phyloP scores from a whole-genome alignment of 768 basidiomycete species.

The Auriscalpium orientale region DNA sequence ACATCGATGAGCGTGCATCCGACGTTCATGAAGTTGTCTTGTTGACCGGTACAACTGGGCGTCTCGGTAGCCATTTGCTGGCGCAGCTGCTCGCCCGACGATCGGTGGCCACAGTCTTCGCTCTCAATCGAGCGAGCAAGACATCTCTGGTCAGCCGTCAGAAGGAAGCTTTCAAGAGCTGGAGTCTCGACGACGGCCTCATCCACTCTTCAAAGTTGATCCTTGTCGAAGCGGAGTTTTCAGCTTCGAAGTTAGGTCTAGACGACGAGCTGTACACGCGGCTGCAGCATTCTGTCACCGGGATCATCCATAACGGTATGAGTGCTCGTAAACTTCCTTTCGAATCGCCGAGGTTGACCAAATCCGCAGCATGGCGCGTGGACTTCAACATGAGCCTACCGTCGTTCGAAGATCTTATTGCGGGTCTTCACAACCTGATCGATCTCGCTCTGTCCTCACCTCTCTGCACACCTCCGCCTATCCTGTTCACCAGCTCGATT shows the following conservation, averaged over 20 bases:
- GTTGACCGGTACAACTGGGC: slow-evolving; percentile 1
- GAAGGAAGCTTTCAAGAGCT: not conserved
- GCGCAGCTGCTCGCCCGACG: not conserved
- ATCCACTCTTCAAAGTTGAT: not conserved
- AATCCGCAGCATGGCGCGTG: slow-evolving; percentile 18
- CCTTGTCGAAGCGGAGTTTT: not conserved
- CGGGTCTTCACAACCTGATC: slow-evolving; percentile 17
- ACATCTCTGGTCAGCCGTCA: not conserved
- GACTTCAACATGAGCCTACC: slow-evolving; percentile 20
- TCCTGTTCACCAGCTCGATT: slow-evolving; percentile 21
- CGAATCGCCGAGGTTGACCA: slow-evolving; percentile 2
- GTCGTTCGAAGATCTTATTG: slow-evolving; percentile 18
- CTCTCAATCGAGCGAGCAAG: not conserved
- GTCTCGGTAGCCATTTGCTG: not conserved
- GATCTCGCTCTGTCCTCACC: slow-evolving; percentile 17
- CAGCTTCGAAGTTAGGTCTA: not conserved
- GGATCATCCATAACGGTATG: no score
- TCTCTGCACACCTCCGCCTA: slow-evolving; percentile 5
- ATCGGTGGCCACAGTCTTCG: not conserved
- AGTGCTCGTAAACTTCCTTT: no score
- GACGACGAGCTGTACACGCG: not conserved
- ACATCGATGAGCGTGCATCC: not conserved
- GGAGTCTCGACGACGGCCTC: not conserved
- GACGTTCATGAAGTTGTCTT: not conserved
- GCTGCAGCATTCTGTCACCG: not conserved